Percentiles rank a stretch among this genome's conserved stretches.
Conservation (phyloP, 495 filamentous ascomycete genomes). For the Podospora didyma region DNA sequence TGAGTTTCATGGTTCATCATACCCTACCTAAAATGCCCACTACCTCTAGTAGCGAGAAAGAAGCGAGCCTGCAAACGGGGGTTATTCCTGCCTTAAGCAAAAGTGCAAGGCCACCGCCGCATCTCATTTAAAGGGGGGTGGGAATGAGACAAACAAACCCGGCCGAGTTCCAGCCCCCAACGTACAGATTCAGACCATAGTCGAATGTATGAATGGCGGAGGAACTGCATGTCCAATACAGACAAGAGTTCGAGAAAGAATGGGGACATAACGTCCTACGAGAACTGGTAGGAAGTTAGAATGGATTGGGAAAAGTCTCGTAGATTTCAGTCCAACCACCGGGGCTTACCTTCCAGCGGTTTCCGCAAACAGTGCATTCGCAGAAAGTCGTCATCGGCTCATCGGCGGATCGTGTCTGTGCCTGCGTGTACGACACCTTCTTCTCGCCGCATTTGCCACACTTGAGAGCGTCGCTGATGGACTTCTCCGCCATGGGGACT, state of each 20-base stretch:
- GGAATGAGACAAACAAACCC: neutral
- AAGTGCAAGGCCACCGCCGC: no score
- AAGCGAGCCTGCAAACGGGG: no score
- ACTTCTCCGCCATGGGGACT: conserved; percentile 83
- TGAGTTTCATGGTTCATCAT: no score
- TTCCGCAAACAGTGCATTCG: conserved; percentile 69
- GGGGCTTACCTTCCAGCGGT: conserved; percentile 65
- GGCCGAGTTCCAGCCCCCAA: no score
- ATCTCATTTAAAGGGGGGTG: neutral
- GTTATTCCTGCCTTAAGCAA: no score
- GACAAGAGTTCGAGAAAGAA: neutral
- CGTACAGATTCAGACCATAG: no score
- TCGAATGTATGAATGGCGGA: no score
- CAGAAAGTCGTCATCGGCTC: conserved; percentile 86
- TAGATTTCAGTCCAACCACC: no score
- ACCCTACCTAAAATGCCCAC: no score
- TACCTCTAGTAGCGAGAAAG: no score
- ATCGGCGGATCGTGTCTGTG: conserved; percentile 92
- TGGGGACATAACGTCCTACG: neutral
- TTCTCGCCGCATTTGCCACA: conserved; percentile 88
- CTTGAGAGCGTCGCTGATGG: conserved; percentile 77
- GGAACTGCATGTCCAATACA: no score
- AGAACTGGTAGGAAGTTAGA: conserved; percentile 11
- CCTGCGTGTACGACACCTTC: conserved; percentile 92
- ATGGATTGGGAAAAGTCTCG: neutral